Conservation (phyloP, 2,329 filamentous ascomycete genomes). For the Fusarium penzigii region DNA sequence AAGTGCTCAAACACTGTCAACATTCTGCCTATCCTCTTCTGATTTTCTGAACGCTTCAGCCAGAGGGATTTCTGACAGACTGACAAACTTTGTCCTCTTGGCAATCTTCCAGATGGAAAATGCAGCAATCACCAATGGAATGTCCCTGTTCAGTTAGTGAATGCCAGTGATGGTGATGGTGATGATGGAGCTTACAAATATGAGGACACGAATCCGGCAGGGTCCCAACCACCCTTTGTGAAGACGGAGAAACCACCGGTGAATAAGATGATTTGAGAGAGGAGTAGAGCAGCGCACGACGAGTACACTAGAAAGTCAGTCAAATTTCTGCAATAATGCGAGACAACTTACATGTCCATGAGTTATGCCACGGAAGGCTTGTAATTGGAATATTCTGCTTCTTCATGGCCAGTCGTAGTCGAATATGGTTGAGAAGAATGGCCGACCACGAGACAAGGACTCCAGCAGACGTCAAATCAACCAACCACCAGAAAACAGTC, state of each 20-base stretch:
- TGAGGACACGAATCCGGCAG: slow-evolving; percentile 59
- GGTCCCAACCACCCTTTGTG: slow-evolving; percentile 58
- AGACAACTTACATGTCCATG: slow-evolving; percentile 56
- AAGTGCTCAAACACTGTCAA: background rate
- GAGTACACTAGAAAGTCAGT: slow-evolving; percentile 48
- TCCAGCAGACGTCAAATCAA: slow-evolving; percentile 61
- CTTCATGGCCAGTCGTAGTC: slow-evolving; percentile 55
- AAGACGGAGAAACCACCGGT: slow-evolving; percentile 70
- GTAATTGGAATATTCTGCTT: slow-evolving; percentile 52
- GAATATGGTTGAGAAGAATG: slow-evolving; percentile 61
- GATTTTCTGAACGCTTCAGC: slow-evolving; percentile 44
- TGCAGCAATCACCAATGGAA: slow-evolving; percentile 56
- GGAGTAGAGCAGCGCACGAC: slow-evolving; percentile 60
- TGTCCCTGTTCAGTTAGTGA: slow-evolving; percentile 47
- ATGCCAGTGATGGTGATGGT: slow-evolving; percentile 10
- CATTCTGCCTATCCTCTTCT: slow-evolving; percentile 9
- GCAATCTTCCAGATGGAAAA: slow-evolving; percentile 66
- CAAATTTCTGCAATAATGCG: too few relatives aligned
- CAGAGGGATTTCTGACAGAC: slow-evolving; percentile 53
- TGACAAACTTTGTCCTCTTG: slow-evolving; percentile 60
- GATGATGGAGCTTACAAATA: slow-evolving; percentile 53
- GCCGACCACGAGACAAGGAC: slow-evolving; percentile 65
- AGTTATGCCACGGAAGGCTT: slow-evolving; percentile 63
- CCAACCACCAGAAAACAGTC: slow-evolving; percentile 67
- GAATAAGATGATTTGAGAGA: slow-evolving; percentile 65